Conservation (phyloP, 257 asterid genomes). For the Fraxinus pennsylvanica region DNA sequence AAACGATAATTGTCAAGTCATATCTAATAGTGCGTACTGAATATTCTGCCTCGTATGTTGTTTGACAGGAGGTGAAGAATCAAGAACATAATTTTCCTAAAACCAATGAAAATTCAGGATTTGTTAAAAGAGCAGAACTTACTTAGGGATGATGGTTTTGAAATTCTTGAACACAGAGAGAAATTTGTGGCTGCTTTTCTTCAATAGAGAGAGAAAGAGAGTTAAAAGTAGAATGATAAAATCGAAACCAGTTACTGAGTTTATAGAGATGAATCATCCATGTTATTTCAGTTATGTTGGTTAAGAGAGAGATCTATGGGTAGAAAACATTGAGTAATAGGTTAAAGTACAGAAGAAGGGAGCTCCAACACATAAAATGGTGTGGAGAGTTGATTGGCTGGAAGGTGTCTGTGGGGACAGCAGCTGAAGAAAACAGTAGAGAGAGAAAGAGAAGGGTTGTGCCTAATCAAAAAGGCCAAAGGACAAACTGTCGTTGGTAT, state of each 20-base stretch:
- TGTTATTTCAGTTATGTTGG: not conserved
- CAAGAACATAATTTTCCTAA: constrained; percentile 57
- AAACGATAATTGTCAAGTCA: not conserved
- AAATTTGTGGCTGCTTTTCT: not conserved
- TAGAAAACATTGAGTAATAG: not conserved
- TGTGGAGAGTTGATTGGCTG: constrained; percentile 48
- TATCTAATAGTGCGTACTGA: not conserved
- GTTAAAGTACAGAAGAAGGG: constrained; percentile 10
- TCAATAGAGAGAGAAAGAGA: not conserved
- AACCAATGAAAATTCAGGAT: constrained; percentile 42
- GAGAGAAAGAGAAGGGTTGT: constrained; percentile 28
- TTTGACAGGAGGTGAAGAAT: constrained; percentile 48
- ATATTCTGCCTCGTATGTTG: not conserved
- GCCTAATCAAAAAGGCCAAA: constrained; percentile 8
- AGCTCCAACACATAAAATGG: not conserved
- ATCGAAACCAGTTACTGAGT: not conserved
- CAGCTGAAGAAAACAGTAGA: not conserved
- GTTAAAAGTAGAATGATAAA: not conserved
- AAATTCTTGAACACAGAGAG: constrained; percentile 14
- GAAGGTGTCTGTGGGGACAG: constrained; percentile 43
- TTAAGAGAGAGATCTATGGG: not conserved
- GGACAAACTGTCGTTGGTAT: constrained; percentile 45
- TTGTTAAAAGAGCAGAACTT: constrained; percentile 38
- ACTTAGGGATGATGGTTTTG: constrained; percentile 28
- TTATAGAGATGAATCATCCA: not conserved